Evolutionary conservation across 2,329 filamentous ascomycete genomes (phyloP).

Genomic region (Cladosporium velox): DNA sequence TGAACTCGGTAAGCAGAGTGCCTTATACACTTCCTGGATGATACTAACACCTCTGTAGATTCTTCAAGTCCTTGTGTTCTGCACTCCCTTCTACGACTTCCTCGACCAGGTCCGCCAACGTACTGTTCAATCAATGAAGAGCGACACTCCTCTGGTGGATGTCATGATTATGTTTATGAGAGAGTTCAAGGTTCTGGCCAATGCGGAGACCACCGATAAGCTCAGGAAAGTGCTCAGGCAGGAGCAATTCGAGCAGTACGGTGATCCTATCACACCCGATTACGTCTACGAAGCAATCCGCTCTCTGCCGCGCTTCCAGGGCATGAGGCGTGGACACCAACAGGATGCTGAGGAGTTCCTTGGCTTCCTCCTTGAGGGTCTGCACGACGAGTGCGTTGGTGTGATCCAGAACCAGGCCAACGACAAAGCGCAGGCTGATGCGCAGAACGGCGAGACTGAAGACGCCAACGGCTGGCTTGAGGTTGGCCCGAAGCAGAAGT

Average conservation of each 20-base stretch:
- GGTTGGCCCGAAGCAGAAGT: constrained; percentile 87
- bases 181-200: constrained; percentile 84
- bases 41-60: constrained; percentile 58
- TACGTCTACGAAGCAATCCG: constrained; percentile 94
- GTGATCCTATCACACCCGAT: constrained; percentile 87
- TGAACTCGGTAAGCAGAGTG: constrained; percentile 84
- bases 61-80: constrained; percentile 92
- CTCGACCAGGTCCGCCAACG: constrained; percentile 82
- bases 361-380: constrained; percentile 85
- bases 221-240: constrained; percentile 73
- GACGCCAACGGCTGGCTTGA: constrained; percentile 76
- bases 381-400: constrained; percentile 87
- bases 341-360: constrained; percentile 98
- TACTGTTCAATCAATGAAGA: constrained; percentile 89
- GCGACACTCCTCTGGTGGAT: constrained; percentile 88
- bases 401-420: constrained; percentile 59
- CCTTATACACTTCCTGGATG: not conserved
- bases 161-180: constrained; percentile 96
- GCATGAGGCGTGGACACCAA: constrained; percentile 93
- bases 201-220: constrained; percentile 72
- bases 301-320: constrained; percentile 81
- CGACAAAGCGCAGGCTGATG: constrained; percentile 31
- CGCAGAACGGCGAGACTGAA: constrained; percentile 37
- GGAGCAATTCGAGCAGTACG: constrained; percentile 84
- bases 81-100: constrained; percentile 91